A percentile compares a stretch with the other conserved stretches of the same genome.
Evolutionary conservation across 352 stramenopile species (phyloP).

Genomic region (Phytophthora sojae): DNA sequence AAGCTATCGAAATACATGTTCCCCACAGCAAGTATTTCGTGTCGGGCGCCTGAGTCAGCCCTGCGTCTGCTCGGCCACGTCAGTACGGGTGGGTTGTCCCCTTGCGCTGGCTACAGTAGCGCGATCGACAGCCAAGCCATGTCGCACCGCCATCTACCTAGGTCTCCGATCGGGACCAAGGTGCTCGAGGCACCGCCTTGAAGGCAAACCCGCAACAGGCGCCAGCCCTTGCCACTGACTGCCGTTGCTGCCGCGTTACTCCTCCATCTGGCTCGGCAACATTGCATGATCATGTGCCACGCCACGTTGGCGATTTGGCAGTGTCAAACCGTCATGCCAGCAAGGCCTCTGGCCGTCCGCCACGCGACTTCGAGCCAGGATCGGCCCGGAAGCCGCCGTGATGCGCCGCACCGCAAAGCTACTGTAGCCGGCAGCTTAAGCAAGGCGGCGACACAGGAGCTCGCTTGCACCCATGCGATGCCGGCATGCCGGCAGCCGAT

Average conservation of each 20-base stretch:
- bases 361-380: not conserved
- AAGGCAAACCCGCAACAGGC: too few species aligned
- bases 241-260: not conserved
- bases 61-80: too few species aligned
- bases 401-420: not conserved
- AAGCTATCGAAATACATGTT: slow-evolving; percentile 40
- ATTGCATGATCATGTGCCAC: slow-evolving; percentile 17
- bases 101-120: slow-evolving; percentile 21
- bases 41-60: slow-evolving; percentile 16
- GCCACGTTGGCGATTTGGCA: slow-evolving; percentile 13
- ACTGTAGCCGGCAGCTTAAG: not conserved
- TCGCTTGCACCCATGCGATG: too few species aligned
- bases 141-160: not conserved
- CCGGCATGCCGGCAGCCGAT: not conserved
- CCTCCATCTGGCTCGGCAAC: not conserved
- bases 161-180: too few species aligned
- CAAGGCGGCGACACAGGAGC: not conserved
- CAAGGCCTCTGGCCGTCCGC: not conserved
- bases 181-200: too few species aligned
- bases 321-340: not conserved
- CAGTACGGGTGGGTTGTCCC: slow-evolving; percentile 6
- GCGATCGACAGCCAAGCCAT: slow-evolving; percentile 11
- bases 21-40: slow-evolving; percentile 14
- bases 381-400: not conserved
- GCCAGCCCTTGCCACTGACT: too few species aligned